Evolutionary conservation across 345 rosid species (phyloP).

Genomic region (Diplotaxis tenuifolia): DNA sequence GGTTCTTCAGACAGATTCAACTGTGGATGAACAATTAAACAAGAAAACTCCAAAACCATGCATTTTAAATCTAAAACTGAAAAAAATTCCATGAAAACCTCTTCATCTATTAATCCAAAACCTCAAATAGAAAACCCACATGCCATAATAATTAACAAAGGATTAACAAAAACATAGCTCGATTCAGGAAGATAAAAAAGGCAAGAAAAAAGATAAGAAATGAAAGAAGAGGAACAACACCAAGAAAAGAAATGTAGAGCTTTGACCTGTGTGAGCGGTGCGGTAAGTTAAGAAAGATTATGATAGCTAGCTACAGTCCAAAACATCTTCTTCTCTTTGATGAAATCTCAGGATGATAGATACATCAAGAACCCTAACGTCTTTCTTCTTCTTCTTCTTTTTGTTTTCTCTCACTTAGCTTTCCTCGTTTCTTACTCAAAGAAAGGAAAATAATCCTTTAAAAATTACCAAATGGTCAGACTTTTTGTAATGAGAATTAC

Average conservation of each 20-base stretch:
- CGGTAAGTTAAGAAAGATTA: not conserved
- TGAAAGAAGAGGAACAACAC: not conserved
- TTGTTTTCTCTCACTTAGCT: conserved; percentile 18
- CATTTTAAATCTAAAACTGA: conserved; percentile 1
- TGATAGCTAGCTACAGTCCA: not conserved
- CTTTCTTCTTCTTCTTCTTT: not conserved
- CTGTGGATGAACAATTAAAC: not conserved
- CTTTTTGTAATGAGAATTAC: not conserved
- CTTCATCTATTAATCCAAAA: conserved; percentile 23
- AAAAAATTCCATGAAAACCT: not conserved
- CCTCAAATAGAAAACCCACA: conserved; percentile 14
- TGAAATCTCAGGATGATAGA: conserved; percentile 22
- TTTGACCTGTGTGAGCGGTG: not conserved
- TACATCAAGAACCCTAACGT: conserved; percentile 33
- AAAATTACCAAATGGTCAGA: conserved; percentile 25
- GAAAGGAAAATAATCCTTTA: not conserved
- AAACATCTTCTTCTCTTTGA: conserved; percentile 19
- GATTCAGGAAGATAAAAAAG: not conserved
- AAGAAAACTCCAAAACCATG: conserved; percentile 22
- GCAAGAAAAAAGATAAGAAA: too few relatives aligned
- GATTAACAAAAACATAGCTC: not conserved
- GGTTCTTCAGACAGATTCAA: not conserved
- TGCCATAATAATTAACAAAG: not conserved
- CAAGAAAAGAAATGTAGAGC: not conserved
- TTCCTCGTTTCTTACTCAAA: conserved; percentile 20